Base-by-base conservation (phyloP, 1,284 basidiomycete genomes). In the Cryptococcus neoformans region DNA sequence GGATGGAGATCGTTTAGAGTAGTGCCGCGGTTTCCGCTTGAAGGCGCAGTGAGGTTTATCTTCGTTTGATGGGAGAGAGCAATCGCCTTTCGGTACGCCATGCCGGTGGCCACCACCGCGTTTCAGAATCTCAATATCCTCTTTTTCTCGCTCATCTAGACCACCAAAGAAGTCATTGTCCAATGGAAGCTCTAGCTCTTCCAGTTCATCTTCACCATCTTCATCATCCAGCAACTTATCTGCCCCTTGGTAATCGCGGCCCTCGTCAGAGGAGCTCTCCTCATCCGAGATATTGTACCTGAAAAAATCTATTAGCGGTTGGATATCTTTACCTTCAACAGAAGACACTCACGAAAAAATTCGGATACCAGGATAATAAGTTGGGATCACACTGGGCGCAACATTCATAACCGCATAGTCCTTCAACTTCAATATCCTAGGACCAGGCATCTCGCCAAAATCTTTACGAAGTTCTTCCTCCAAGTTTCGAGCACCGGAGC, bases 341-440 rank as follows among this genome's bases (percentile, higher is more conserved):
- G n/a, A 21, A 28, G 2, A n/a, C 6, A n/a, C 70, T 57, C 55
- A 90, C 65, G 84, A 83, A 80, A 86, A 95, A 3, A 95, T 81
- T 60, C 92, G 81, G 63, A 94, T 85, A 9, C 87, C 83, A 1
- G 93, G 91, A 47, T 89, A 77, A 75, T 89, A 95, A 51, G 92
- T 92, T n/a, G 92, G 92, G 54, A 95, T 87, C 36, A 94, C 84
- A 44, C 87, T 84, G 7, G 90, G 88, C 40, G 83, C 83, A 37
- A 90, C 87, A 69, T 90, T 90, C 62, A 92, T 82, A 21, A 89
- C 84, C 4, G 83, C 83, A 67, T 86, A 90, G 64, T 87, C 82
- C 68, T 85, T 86, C 68, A 85, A 68, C 70, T 87, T 83, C 47
- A 84, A 61, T 55, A 83, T 78, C 60, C 81, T 80, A 39, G 79